Percentiles rank a stretch among this genome's conserved stretches.
These are phyloP conservation scores for Mariannaea elegans DNA, from an alignment of 2,329 filamentous ascomycete species.

Conservation along the genomic window DNA sequence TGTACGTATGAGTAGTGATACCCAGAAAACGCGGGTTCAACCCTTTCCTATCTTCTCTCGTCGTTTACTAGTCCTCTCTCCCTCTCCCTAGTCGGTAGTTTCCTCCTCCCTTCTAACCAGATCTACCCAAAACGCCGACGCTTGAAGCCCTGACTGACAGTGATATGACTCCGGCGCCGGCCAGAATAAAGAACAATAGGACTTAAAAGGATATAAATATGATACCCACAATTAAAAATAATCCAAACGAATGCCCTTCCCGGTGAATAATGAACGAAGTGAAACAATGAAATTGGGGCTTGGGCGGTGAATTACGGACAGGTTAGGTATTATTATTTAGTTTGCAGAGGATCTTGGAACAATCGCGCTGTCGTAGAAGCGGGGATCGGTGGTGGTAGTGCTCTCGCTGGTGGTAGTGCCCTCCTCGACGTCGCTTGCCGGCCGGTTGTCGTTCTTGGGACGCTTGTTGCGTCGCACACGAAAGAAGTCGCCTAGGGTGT, in stretches of 20 bases:
- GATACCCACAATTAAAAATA: not conserved
- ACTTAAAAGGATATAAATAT: constrained; percentile 12
- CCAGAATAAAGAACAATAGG: constrained; percentile 23
- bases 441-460: constrained; percentile 33
- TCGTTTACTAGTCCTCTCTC: not conserved
- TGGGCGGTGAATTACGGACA: not conserved
- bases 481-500: constrained; percentile 53
- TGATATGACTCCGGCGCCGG: constrained; percentile 34
- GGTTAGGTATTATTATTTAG: constrained; percentile 16
- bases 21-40: not conserved
- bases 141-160: constrained; percentile 34
- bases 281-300: constrained; percentile 13
- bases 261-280: constrained; percentile 24
- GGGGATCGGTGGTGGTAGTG: constrained; percentile 5
- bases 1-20: not conserved
- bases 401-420: constrained; percentile 12
- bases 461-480: constrained; percentile 47
- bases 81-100: not conserved
- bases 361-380: constrained; percentile 7
- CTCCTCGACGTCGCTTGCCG: constrained; percentile 34
- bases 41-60: not conserved
- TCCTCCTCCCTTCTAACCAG: constrained; percentile 16
- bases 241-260: constrained; percentile 22
- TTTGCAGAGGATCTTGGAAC: constrained; percentile 12
- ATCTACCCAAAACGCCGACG: constrained; percentile 41